These are phyloP conservation scores for Mayamaea pseudoterrestris DNA, from an alignment of 108 stramenopile species.

Conservation along the genomic window DNA sequence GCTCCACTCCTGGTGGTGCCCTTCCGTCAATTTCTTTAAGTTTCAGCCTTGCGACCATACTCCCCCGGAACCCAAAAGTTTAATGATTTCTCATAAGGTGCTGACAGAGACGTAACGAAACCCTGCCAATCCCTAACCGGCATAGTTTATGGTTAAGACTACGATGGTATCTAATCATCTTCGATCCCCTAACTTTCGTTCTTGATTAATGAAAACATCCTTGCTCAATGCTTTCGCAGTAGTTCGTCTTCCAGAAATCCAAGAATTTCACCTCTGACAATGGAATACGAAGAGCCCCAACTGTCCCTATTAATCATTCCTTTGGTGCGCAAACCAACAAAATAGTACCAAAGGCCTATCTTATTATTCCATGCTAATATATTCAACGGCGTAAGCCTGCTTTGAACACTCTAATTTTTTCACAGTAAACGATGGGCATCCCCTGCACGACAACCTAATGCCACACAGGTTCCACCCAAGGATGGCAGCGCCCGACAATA, in stretches of 20 bases:
- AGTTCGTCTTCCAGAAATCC: conserved; percentile 98
- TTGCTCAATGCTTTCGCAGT: conserved; percentile 99
- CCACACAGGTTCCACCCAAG: conserved; percentile 79
- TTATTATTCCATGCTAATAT: conserved; percentile 95
- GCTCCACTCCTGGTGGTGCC: conserved; percentile 74
- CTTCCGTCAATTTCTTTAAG: conserved; percentile 80
- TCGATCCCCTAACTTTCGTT: conserved; percentile 99
- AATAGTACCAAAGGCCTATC: conserved; percentile 94
- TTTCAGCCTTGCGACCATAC: conserved; percentile 65
- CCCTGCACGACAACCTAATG: conserved; percentile 83
- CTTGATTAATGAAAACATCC: conserved; percentile 99
- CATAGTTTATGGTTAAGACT: conserved; percentile 99
- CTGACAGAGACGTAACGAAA: conserved; percentile 79
- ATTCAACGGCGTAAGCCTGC: conserved; percentile 96
- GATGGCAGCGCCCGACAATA: conserved; percentile 33
- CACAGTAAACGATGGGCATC: conserved; percentile 92
- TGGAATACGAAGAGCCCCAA: conserved; percentile 97
- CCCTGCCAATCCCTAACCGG: conserved; percentile 93
- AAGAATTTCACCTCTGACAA: conserved; percentile 98
- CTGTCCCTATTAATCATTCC: conserved; percentile 98
- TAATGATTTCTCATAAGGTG: conserved; percentile 95
- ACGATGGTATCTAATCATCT: conserved; percentile 99
- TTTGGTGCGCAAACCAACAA: conserved; percentile 95
- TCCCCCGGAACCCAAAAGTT: conserved; percentile 60
- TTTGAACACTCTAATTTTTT: conserved; percentile 99